A percentile compares a stretch with the other conserved stretches of the same genome.
Conservation (phyloP, 441 rosid species). For the Gossypium trilobum region DNA sequence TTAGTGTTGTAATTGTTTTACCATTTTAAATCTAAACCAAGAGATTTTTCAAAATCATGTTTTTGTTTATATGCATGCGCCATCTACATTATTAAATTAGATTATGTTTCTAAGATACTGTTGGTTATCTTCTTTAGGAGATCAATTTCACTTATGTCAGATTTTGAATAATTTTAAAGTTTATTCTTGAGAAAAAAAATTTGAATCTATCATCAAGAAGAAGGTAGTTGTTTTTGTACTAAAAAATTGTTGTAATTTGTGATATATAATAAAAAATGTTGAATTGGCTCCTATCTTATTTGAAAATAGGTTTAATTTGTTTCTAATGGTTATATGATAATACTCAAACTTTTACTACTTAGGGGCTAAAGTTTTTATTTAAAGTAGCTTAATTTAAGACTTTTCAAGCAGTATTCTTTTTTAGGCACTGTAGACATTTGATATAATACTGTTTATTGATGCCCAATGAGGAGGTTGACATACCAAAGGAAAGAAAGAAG, state of each 20-base stretch:
- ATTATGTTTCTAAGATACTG: neutral
- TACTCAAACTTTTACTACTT: neutral
- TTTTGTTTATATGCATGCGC: neutral
- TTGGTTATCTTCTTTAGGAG: neutral
- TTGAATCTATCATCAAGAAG: neutral
- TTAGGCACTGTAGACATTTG: neutral
- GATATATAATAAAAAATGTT: neutral
- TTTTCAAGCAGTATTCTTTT: neutral
- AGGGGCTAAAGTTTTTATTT: neutral
- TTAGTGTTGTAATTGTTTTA: neutral
- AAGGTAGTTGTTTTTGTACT: neutral
- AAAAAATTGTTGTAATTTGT: neutral
- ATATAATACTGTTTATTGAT: neutral
- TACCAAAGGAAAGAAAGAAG: neutral
- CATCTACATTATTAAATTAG: neutral
- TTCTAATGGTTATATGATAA: neutral
- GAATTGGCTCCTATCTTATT: neutral
- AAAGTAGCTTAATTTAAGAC: conserved; percentile 5
- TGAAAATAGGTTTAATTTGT: neutral
- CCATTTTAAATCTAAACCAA: conserved; percentile 1
- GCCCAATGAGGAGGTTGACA: neutral
- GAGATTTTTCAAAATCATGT: neutral
- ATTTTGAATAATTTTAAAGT: neutral
- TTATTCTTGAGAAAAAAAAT: neutral
- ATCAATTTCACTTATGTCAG: neutral